Conservation (phyloP, 108 stramenopile species). For the Nitzschia palea region DNA sequence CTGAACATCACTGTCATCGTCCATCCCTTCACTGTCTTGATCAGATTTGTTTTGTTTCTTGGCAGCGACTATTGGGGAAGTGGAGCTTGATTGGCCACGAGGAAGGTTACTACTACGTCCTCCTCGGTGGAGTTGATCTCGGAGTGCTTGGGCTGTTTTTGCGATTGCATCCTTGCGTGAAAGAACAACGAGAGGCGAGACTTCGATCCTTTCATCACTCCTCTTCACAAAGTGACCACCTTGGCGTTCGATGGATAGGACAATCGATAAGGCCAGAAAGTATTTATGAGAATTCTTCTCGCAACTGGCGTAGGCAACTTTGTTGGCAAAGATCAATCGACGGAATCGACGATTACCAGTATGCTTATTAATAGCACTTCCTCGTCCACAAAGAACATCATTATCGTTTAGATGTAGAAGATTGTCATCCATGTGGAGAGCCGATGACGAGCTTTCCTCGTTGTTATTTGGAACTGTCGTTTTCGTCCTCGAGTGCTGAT, state of each 20-base stretch:
- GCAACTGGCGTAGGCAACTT: conserved; percentile 4
- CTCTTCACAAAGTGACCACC: conserved; percentile 42
- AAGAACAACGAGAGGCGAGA: conserved; percentile 9
- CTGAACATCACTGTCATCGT: no score
- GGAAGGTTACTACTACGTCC: not conserved
- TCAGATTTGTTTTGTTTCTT: no score
- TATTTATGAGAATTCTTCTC: conserved; percentile 38
- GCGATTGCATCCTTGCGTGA: conserved; percentile 47
- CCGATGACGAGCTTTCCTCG: no score
- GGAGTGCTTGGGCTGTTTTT: conserved; percentile 62
- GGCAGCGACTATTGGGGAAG: no score
- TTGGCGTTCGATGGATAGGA: conserved; percentile 36
- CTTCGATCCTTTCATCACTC: conserved; percentile 10
- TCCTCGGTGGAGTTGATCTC: conserved; percentile 34
- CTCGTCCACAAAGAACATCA: conserved; percentile 55
- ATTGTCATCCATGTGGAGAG: no score
- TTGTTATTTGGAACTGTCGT: no score
- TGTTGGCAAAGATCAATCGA: conserved; percentile 17
- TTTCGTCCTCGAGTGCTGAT: no score
- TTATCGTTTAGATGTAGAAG: not conserved
- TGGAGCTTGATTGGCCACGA: no score
- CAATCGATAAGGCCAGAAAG: conserved; percentile 41
- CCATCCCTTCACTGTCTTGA: no score
- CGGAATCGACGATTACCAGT: conserved; percentile 37
- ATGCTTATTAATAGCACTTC: conserved; percentile 50